Conservation (phyloP, 495 filamentous ascomycete genomes). For the Evansstolkia leycettana region DNA sequence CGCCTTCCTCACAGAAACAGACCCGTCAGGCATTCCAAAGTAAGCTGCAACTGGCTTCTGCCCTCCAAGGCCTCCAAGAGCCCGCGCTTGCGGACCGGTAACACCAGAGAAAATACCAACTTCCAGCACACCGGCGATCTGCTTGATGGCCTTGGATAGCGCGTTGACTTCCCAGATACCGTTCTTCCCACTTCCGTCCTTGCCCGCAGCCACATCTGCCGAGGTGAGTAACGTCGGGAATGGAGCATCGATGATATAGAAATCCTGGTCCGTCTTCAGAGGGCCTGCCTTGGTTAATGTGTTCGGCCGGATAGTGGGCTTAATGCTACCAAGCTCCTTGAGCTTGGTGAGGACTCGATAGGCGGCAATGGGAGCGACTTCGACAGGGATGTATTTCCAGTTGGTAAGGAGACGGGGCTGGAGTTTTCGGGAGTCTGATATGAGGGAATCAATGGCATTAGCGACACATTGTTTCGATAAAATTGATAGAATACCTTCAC, state of each 20-base stretch:
- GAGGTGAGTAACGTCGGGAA: slow-evolving; percentile 59
- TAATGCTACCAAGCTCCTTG: slow-evolving; percentile 51
- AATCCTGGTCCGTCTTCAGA: slow-evolving; percentile 83
- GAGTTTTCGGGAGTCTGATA: slow-evolving; percentile 73
- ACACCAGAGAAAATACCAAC: slow-evolving; percentile 79
- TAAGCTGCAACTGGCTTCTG: slow-evolving; percentile 90
- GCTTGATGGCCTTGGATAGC: slow-evolving; percentile 60
- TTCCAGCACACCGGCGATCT: slow-evolving; percentile 78
- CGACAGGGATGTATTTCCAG: slow-evolving; percentile 83
- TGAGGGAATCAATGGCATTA: background rate
- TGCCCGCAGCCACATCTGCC: slow-evolving; percentile 38
- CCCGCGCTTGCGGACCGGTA: slow-evolving; percentile 56
- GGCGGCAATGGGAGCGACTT: slow-evolving; percentile 76
- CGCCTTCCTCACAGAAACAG: slow-evolving; percentile 41
- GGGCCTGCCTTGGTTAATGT: slow-evolving; percentile 62
- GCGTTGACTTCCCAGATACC: slow-evolving; percentile 68
- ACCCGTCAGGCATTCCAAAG: slow-evolving; percentile 81
- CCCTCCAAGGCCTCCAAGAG: slow-evolving; percentile 49
- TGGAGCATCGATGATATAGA: slow-evolving; percentile 87
- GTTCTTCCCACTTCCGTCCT: slow-evolving; percentile 36
- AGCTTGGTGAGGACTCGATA: slow-evolving; percentile 58
- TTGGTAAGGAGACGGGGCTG: slow-evolving; percentile 60
- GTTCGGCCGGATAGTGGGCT: slow-evolving; percentile 57
- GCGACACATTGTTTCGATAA: too few species aligned
- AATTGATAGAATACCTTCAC: too few species aligned